Evolutionary conservation across 305 asterid species (phyloP), one percentile per base, ranked within the genome.

Genomic region (Fraxinus sp.): DNA sequence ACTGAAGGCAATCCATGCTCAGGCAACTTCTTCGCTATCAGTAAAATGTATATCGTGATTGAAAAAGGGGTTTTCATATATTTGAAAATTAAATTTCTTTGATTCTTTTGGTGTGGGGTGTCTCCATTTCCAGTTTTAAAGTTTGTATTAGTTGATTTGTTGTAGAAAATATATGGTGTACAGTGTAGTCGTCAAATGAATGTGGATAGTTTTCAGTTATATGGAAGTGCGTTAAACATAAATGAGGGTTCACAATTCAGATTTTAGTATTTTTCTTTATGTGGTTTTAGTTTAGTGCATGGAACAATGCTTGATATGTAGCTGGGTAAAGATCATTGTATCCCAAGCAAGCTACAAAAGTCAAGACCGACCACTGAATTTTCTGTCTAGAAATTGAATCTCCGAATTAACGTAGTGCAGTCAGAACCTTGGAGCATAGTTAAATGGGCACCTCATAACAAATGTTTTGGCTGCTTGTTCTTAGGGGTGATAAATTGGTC

Each of bases 41-140:
- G 78, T 82, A 64, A 76, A 68, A 68, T 72, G 35, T 36, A 77
- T 22, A 79, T 71, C 79, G 36, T 79, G 82, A 75, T 80, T 41
- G 82, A 39, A 43, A 79, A 20, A 49, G 80, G 55, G 62, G 16
- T 78, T 28, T 72, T 46, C 75, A 33, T 39, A 83, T 39, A 59
- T 52, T 76, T 84, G 22, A 46, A 20, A 16, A 70, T 20, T 22
- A 80, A 57, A 83, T 85, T 89, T 79, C 74, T 84, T 88, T 77
- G 77, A 89, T 89, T 85, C 85, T 86, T 87, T 84, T 82, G 85
- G 83, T 84, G 76, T 37, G 88, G 77, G 37, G 26, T 62, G 71
- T 79, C 57, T 85, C 77, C 83, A 33, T 86, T 84, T 22, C 80
- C 74, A 85, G 75, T 82, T 85, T 81, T 79, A 79, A 82, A 80